Percentiles rank a stretch among this genome's conserved stretches.
These are phyloP conservation scores for Botryotinia narcissicola DNA, from an alignment of 2,329 filamentous ascomycete species.

Conservation along the genomic window DNA sequence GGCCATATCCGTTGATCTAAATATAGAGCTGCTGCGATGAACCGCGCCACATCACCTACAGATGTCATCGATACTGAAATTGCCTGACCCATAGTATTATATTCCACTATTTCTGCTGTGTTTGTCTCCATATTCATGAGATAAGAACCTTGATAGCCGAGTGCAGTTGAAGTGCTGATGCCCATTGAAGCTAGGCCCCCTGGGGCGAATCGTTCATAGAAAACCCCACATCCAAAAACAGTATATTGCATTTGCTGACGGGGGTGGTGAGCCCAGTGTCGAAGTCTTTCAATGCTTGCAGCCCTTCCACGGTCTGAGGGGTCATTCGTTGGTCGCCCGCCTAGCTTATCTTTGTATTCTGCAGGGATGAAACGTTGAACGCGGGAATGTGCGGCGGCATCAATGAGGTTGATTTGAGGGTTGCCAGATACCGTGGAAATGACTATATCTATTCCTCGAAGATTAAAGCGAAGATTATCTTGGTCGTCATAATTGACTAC, in stretches of 20 bases:
- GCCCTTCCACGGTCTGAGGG: conserved; percentile 60
- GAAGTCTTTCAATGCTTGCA: conserved; percentile 55
- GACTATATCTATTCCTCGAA: conserved; percentile 71
- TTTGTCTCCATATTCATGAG: conserved; percentile 60
- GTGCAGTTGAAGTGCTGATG: conserved; percentile 56
- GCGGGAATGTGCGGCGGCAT: conserved; percentile 62
- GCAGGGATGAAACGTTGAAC: conserved; percentile 71
- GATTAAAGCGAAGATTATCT: conserved; percentile 58
- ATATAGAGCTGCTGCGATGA: conserved; percentile 67
- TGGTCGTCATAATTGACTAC: conserved; percentile 64
- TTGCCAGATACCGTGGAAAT: conserved; percentile 70
- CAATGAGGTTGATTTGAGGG: conserved; percentile 68
- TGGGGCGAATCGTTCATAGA: conserved; percentile 73
- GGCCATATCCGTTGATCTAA: conserved; percentile 62
- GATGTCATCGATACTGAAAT: conserved; percentile 66
- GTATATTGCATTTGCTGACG: conserved; percentile 61
- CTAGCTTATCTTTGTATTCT: conserved; percentile 68
- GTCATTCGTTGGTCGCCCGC: conserved; percentile 52
- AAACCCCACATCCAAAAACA: conserved; percentile 69
- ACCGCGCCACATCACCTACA: conserved; percentile 66
- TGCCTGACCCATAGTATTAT: conserved; percentile 48
- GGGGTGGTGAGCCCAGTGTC: conserved; percentile 49
- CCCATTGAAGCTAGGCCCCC: conserved; percentile 59
- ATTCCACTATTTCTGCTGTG: conserved; percentile 59
- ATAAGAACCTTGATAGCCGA: conserved; percentile 59